Conservation (phyloP, 306 rosid species). For the barrel medic (Medicago truncatula) region DNA sequence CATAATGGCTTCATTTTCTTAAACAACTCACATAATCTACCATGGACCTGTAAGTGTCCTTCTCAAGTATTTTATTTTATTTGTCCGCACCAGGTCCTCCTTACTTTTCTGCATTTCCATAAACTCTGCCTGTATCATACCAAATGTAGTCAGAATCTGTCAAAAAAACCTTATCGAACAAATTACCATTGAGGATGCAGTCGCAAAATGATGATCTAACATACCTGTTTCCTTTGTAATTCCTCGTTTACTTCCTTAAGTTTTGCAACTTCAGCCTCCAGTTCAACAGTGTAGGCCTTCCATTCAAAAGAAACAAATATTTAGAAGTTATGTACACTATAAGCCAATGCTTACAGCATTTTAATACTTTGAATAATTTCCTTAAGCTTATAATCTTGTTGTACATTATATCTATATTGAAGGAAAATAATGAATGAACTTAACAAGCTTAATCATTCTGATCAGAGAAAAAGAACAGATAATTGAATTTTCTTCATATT, state of each 20-base stretch:
- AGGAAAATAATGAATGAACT: not conserved
- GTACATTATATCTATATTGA: not conserved
- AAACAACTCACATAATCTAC: constrained; percentile 50
- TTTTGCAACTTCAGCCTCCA: constrained; percentile 84
- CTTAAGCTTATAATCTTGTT: not conserved
- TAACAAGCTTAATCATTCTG: constrained; percentile 9
- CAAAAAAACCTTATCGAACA: constrained; percentile 10
- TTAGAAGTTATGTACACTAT: constrained; percentile 6
- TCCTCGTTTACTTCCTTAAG: constrained; percentile 80
- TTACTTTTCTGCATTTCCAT: constrained; percentile 71
- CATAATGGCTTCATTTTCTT: constrained; percentile 35
- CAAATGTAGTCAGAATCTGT: constrained; percentile 37
- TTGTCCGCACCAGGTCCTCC: constrained; percentile 61
- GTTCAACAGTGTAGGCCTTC: constrained; percentile 92
- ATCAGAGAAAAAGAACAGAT: not conserved
- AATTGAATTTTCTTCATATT: not conserved
- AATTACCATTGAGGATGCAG: constrained; percentile 5
- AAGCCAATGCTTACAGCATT: not conserved
- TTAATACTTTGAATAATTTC: not conserved
- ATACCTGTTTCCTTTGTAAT: constrained; percentile 77
- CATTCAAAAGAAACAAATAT: constrained; percentile 39
- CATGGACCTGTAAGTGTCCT: constrained; percentile 94
- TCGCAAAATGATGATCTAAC: not conserved
- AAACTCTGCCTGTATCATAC: constrained; percentile 64
- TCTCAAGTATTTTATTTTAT: constrained; percentile 74